Conservation (phyloP, 1,284 basidiomycete genomes). For the Naganishia sp. region DNA sequence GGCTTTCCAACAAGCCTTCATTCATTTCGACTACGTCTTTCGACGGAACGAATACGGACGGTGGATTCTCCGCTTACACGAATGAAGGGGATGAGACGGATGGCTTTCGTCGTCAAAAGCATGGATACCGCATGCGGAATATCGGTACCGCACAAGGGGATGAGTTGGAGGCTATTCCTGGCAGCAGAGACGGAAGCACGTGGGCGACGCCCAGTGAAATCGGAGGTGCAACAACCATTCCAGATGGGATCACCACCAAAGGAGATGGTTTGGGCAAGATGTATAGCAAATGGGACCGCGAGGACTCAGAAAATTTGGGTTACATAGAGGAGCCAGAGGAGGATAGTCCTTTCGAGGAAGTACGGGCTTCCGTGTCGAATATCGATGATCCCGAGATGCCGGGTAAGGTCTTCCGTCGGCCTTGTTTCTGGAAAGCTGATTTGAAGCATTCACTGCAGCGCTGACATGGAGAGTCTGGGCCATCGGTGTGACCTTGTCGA, state of each 20-base stretch:
- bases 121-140: constrained; percentile 26
- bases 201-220: constrained; percentile 42
- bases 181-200: constrained; percentile 15
- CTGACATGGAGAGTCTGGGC: constrained; percentile 87
- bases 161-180: constrained; percentile 24
- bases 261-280: constrained; percentile 47
- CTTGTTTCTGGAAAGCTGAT: neutral
- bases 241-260: constrained; percentile 52
- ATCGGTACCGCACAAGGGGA: constrained; percentile 18
- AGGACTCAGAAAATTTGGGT: constrained; percentile 10
- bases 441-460: constrained; percentile 46
- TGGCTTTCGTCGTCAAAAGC: neutral
- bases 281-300: constrained; percentile 22
- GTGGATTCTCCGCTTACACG: constrained; percentile 20
- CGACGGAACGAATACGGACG: constrained; percentile 18
- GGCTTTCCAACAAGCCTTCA: constrained; percentile 13
- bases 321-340: constrained; percentile 55
- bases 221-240: constrained; percentile 51
- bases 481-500: constrained; percentile 73
- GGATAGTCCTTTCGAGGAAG: constrained; percentile 95
- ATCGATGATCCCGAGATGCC: constrained; percentile 96
- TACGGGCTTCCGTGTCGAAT: constrained; percentile 93
- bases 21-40: constrained; percentile 27
- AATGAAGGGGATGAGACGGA: constrained; percentile 11
- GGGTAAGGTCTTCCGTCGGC: constrained; percentile 35